Evolutionary conservation across 192 early-diverging fungal genomes (phyloP).

Genomic region (Phycomyces nitens): DNA sequence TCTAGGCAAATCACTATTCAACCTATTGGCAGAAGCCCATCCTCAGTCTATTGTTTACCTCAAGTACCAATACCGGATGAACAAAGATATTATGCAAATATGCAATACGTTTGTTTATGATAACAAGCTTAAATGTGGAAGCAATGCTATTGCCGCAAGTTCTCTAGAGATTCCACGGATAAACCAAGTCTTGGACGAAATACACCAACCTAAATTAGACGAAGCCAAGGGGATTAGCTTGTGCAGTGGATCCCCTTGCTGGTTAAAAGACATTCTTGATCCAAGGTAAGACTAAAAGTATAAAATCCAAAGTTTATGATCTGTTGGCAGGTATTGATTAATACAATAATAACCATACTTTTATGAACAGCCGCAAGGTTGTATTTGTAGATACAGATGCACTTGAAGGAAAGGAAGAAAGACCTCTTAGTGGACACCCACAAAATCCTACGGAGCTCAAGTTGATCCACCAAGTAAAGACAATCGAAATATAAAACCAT

Average conservation of each 20-base stretch:
- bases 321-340: background rate
- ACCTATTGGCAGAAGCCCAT: constrained; percentile 73
- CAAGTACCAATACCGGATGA: constrained; percentile 92
- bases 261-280: constrained; percentile 65
- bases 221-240: background rate
- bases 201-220: background rate
- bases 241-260: constrained; percentile 39
- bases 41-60: constrained; percentile 73
- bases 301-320: background rate
- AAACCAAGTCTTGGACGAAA: background rate
- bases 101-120: constrained; percentile 84
- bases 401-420: constrained; percentile 59
- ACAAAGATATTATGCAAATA: constrained; percentile 80
- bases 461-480: constrained; percentile 43
- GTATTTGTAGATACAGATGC: constrained; percentile 82
- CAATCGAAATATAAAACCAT: background rate
- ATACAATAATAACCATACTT: background rate
- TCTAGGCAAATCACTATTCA: constrained; percentile 72
- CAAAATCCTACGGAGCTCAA: constrained; percentile 73
- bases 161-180: constrained; percentile 43
- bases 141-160: constrained; percentile 55
- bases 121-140: constrained; percentile 73
- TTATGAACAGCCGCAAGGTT: constrained; percentile 41
- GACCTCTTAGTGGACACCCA: constrained; percentile 46
- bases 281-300: constrained; percentile 39